Base-by-base conservation (phyloP, 2,329 filamentous ascomycete genomes). In the Mariannaea elegans region DNA sequence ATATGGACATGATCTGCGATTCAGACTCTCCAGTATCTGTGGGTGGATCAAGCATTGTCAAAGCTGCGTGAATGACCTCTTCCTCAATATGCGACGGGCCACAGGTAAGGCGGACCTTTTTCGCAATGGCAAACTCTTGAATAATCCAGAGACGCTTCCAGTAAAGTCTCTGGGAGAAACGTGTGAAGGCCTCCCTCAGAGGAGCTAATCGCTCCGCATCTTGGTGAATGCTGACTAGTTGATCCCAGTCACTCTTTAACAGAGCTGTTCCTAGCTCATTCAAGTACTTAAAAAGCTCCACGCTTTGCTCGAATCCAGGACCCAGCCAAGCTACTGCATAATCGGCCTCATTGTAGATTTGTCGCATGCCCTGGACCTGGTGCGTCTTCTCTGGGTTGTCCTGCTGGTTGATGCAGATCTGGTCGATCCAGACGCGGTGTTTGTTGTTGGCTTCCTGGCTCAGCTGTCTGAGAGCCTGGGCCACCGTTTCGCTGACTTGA, bases 101-200 rank as follows among this genome's bases (percentile, higher is more conserved):
- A 13, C 60, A 65, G 7, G 51, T 53, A n/a, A 65, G 24, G 4
- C n/a, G 47, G 19, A 65, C 41, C 2, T 57, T 23, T 3, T 41
- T 38, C 7, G 53, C 57, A 2, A 57, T 34, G 1, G 54, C 52
- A 24, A 58, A 65, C 38, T 65, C 63, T 23, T 65, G 63, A 10
- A 65, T 56, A n/a, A 65, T 49, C 63, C 63, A 63, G n/a, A 65
- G 51, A 2, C 63, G 63, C 5, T 53, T 53, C 63, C 63, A 65
- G 21, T 65, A 65, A 3, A 31, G 32, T 27, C 54, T 23, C 16
- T 53, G 21, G 23, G 54, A 65, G 2, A 65, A 42, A 5, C 5
- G 2, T 5, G 50, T n/a, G 16, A 61, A 59, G 2, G 60, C 61
- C 14, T 29, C 36, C 3, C 38, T 23, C 10, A 62, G 51, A 1